Evolutionary conservation across 1,139 yeast genomes (phyloP).

Genomic region (Taphrina flavorubra): DNA sequence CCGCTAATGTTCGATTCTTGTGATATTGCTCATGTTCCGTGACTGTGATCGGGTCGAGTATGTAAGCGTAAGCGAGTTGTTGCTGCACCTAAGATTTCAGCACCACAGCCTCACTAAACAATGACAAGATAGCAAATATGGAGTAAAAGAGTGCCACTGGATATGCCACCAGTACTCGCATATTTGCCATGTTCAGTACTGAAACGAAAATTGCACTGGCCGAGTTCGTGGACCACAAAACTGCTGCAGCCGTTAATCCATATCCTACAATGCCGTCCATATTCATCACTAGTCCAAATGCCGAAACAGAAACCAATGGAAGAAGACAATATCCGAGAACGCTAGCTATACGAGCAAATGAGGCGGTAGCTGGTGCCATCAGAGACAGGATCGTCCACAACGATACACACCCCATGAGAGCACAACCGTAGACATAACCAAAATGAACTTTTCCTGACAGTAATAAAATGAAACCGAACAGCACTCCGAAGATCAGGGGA

Average conservation of each 20-base stretch:
- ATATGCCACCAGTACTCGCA: slow-evolving; percentile 88
- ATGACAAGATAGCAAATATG: slow-evolving; percentile 94
- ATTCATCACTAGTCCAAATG: slow-evolving; percentile 69
- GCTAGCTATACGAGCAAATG: slow-evolving; percentile 78
- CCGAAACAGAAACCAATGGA: slow-evolving; percentile 83
- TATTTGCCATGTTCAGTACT: slow-evolving; percentile 79
- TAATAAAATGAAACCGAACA: slow-evolving; percentile 78
- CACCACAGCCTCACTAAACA: slow-evolving; percentile 55
- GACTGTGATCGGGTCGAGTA: no score
- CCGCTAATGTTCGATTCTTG: no score
- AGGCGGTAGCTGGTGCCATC: slow-evolving; percentile 71
- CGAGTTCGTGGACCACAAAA: slow-evolving; percentile 92
- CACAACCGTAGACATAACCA: slow-evolving; percentile 96
- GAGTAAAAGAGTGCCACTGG: slow-evolving; percentile 91
- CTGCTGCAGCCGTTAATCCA: slow-evolving; percentile 67
- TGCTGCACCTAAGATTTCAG: slow-evolving; percentile 4
- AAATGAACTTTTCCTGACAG: slow-evolving; percentile 87
- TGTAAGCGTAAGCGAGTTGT: no score
- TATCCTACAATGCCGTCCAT: slow-evolving; percentile 72
- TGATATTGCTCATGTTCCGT: no score
- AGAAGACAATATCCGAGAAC: slow-evolving; percentile 92
- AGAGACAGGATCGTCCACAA: slow-evolving; percentile 82
- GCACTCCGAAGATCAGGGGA: slow-evolving; percentile 83
- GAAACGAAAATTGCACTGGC: slow-evolving; percentile 93
- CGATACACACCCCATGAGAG: slow-evolving; percentile 84